phyloP scores from a whole-genome alignment of 2,329 filamentous ascomycete genomes.

The Sodiomyces alkalinus region DNA sequence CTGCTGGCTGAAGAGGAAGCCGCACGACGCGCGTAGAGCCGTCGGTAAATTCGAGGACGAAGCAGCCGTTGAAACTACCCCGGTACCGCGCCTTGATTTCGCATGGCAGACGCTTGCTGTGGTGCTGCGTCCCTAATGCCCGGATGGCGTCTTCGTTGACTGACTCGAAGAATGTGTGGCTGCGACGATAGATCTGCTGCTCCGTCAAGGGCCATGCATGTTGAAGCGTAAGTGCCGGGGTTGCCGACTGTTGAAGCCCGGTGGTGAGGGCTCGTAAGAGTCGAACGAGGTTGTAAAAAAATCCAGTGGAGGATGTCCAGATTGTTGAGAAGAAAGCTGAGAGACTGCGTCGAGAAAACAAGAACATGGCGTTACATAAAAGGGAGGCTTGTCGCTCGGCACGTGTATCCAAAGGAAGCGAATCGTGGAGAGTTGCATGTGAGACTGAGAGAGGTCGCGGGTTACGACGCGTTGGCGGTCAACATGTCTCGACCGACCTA shows the following conservation, averaged over 20 bases:
- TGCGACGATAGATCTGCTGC: slow-evolving; percentile 1
- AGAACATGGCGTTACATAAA: not conserved
- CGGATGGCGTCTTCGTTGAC: slow-evolving; percentile 6
- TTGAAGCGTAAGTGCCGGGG: not conserved
- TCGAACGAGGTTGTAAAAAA: not conserved
- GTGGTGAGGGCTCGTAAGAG: not conserved
- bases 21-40: slow-evolving; percentile 6
- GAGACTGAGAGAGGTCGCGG: too few relatives aligned
- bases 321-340: not conserved
- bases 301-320: not conserved
- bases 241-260: not conserved
- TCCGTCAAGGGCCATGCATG: not conserved
- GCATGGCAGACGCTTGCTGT: slow-evolving; percentile 4
- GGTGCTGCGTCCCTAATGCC: slow-evolving; percentile 4
- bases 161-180: slow-evolving; percentile 4
- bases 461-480: too few relatives aligned
- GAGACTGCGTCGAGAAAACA: not conserved
- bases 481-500: too few relatives aligned
- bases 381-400: not conserved
- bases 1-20: slow-evolving; percentile 7
- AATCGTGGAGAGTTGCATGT: too few relatives aligned
- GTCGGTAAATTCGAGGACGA: slow-evolving; percentile 6
- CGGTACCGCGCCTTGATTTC: slow-evolving; percentile 1
- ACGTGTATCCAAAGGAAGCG: not conserved
- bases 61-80: slow-evolving; percentile 9